Percentiles rank a stretch among this genome's conserved stretches.
phyloP scores from a whole-genome alignment of 2,329 filamentous ascomycete genomes.

The Hymenoscyphus linearis region DNA sequence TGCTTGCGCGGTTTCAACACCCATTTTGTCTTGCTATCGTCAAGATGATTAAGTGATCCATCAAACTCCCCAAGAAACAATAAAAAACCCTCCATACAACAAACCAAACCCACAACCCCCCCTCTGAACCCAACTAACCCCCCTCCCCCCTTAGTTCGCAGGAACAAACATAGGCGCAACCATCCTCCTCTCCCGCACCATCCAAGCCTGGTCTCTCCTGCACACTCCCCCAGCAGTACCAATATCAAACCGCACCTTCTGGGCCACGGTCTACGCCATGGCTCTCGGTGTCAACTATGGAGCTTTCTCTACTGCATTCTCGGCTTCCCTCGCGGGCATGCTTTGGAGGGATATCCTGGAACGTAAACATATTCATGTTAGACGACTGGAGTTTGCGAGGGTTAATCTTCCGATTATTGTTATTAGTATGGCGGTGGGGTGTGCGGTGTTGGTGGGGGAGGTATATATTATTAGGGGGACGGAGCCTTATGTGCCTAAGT shows the following conservation, averaged over 20 bases:
- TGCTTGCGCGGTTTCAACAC: no score
- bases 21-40: no score
- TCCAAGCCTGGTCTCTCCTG: conserved; percentile 55
- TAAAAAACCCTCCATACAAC: no score
- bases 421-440: conserved; percentile 61
- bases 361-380: conserved; percentile 61
- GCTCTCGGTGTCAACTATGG: conserved; percentile 71
- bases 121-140: not conserved
- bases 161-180: conserved; percentile 74
- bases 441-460: conserved; percentile 55
- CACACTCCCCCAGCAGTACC: not conserved
- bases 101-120: no score
- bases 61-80: no score
- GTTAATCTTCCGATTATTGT: conserved; percentile 68
- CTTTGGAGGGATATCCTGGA: conserved; percentile 74
- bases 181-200: conserved; percentile 64
- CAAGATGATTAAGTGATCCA: no score
- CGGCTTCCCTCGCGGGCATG: conserved; percentile 64
- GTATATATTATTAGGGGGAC: conserved; percentile 52
- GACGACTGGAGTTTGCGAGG: conserved; percentile 58
- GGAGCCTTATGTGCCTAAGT: no score
- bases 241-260: conserved; percentile 54
- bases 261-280: conserved; percentile 71
- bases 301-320: conserved; percentile 68
- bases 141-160: conserved; percentile 50